These are phyloP conservation scores for Tetrahymena thermophila DNA, from an alignment of 73 alveolate genomes.

Conservation along the genomic window DNA sequence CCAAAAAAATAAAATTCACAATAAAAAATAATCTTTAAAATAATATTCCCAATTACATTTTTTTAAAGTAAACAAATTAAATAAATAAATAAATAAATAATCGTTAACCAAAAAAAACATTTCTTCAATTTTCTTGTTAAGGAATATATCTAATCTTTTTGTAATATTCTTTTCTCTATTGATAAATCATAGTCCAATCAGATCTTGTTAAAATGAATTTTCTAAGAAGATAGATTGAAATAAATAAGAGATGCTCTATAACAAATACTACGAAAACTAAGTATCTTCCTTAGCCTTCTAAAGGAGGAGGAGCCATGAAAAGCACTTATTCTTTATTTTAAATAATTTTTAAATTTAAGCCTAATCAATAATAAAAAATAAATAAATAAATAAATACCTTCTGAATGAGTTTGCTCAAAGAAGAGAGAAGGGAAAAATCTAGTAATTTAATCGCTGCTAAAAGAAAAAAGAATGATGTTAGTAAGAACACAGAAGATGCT, in stretches of 20 bases:
- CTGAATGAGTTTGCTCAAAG: neutral
- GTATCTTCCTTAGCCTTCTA: conserved; percentile 10
- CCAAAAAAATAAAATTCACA: no score
- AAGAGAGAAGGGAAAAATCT: conserved; percentile 27
- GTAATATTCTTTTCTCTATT: conserved; percentile 15
- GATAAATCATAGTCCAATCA: conserved; percentile 16
- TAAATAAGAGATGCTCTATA: conserved; percentile 16
- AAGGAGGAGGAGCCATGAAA: conserved; percentile 22
- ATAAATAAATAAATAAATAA: no score
- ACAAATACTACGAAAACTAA: neutral
- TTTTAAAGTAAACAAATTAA: no score
- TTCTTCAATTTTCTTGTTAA: neutral
- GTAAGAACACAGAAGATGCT: conserved; percentile 11
- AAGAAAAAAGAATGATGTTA: conserved; percentile 21
- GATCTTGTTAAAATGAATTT: neutral
- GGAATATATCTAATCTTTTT: neutral
- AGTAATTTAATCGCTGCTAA: conserved; percentile 33
- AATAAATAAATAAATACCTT: neutral
- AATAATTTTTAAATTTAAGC: neutral
- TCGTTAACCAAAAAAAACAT: neutral
- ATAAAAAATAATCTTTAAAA: no score
- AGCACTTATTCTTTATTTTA: neutral
- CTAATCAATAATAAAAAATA: neutral
- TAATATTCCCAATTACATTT: no score
- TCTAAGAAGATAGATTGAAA: neutral